A percentile compares a stretch with the other conserved stretches of the same genome.
phyloP scores from a whole-genome alignment of 1,139 yeast genomes.

The Suhomyces wounanorum region DNA sequence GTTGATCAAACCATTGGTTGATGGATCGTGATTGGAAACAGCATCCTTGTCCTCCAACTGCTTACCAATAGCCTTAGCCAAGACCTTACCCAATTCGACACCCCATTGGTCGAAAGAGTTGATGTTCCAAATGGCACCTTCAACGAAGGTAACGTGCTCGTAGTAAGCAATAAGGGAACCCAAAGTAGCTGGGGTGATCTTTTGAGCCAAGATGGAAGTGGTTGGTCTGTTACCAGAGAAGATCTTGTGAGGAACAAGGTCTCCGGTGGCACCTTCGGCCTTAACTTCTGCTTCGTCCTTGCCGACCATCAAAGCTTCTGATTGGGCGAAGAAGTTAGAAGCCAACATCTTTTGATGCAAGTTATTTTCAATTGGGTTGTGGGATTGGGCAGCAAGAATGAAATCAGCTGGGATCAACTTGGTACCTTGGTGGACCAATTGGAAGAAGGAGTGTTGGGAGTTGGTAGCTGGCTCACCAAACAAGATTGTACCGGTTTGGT shows the following conservation, averaged over 20 bases:
- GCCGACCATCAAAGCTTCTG: conserved; percentile 97
- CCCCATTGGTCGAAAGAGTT: conserved; percentile 99
- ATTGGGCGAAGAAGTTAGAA: conserved; percentile 96
- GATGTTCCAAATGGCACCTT: conserved; percentile 99
- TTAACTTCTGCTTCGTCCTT: conserved; percentile 82
- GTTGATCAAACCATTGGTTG: conserved; percentile 91
- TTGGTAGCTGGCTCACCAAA: conserved; percentile 99
- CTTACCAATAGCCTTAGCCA: conserved; percentile 92
- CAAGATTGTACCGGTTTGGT: conserved; percentile 92
- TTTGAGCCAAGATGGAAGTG: conserved; percentile 91
- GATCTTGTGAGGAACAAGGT: conserved; percentile 89
- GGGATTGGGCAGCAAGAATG: conserved; percentile 95
- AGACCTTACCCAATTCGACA: conserved; percentile 96
- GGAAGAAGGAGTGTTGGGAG: conserved; percentile 99
- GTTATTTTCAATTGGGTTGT: conserved; percentile 93
- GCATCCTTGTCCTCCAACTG: conserved; percentile 68
- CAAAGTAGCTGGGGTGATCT: conserved; percentile 92
- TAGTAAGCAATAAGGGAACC: conserved; percentile 97
- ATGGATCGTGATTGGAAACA: conserved; percentile 76
- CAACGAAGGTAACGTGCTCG: conserved; percentile 95
- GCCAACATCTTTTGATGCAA: conserved; percentile 97
- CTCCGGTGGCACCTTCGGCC: conserved; percentile 86
- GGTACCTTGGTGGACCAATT: conserved; percentile 98
- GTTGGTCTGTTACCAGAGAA: conserved; percentile 99
- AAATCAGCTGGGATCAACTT: conserved; percentile 96